Evolutionary conservation across 2,329 filamentous ascomycete species (phyloP).

Genomic region (Alternaria postmessia): DNA sequence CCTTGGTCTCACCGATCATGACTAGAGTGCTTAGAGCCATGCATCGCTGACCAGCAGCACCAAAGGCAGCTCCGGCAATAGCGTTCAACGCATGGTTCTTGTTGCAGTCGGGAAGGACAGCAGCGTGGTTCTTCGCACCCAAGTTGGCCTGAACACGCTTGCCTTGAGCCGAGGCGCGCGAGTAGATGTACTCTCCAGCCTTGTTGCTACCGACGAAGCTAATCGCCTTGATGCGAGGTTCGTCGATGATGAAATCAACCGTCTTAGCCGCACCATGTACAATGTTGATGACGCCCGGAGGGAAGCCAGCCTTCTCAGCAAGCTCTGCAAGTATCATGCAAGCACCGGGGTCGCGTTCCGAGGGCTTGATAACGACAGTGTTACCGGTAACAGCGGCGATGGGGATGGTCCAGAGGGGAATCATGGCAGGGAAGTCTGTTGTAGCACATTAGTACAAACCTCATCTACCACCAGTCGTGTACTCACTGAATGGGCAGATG

Average conservation of each 20-base stretch:
- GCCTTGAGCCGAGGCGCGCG: constrained; percentile 79
- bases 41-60: constrained; percentile 83
- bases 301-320: constrained; percentile 80
- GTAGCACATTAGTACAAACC: constrained; percentile 30
- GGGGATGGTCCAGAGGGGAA: constrained; percentile 89
- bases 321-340: constrained; percentile 87
- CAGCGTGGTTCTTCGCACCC: constrained; percentile 88
- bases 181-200: constrained; percentile 87
- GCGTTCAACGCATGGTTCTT: constrained; percentile 90
- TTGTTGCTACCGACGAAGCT: constrained; percentile 88
- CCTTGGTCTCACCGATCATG: constrained; percentile 83
- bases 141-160: constrained; percentile 90
- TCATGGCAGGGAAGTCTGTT: constrained; percentile 88
- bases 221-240: constrained; percentile 84
- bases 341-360: constrained; percentile 83
- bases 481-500: constrained; percentile 85
- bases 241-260: constrained; percentile 86
- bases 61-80: constrained; percentile 83
- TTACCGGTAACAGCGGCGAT: constrained; percentile 86
- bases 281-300: constrained; percentile 81
- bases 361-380: constrained; percentile 84
- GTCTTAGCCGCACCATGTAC: constrained; percentile 82
- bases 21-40: constrained; percentile 87
- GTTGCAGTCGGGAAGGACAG: constrained; percentile 84
- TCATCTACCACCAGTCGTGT: background rate